Evolutionary conservation across 768 basidiomycete genomes (phyloP).

Genomic region (Candolleomyces aberdarensis): DNA sequence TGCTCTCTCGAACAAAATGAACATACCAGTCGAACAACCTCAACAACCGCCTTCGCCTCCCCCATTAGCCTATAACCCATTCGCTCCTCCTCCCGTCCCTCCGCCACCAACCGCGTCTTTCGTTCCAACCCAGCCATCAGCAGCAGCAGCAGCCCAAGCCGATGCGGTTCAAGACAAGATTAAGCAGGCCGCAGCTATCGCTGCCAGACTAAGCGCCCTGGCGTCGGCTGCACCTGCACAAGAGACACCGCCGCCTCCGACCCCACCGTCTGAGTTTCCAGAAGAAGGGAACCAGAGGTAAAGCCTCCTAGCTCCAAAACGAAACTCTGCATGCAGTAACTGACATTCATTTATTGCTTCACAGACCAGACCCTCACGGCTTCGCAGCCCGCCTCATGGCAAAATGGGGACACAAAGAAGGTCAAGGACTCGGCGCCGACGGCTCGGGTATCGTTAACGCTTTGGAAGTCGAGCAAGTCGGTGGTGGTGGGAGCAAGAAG

Average conservation of each 20-base stretch:
- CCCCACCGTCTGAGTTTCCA: slow-evolving; percentile 28
- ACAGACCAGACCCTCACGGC: slow-evolving; percentile 58
- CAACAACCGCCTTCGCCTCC: slow-evolving; percentile 44
- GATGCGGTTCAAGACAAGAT: slow-evolving; percentile 59
- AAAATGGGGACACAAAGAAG: slow-evolving; percentile 95
- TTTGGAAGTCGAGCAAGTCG: slow-evolving; percentile 72
- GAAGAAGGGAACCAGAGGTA: slow-evolving; percentile 19
- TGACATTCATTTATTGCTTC: not conserved
- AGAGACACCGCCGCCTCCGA: slow-evolving; percentile 24
- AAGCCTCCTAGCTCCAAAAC: not conserved
- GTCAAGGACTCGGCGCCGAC: slow-evolving; percentile 85
- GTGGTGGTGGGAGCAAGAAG: slow-evolving; percentile 24
- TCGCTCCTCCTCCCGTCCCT: slow-evolving; percentile 59
- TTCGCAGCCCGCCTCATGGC: slow-evolving; percentile 91
- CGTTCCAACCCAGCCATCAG: not conserved
- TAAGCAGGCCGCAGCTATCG: slow-evolving; percentile 80
- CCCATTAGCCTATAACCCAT: slow-evolving; percentile 64
- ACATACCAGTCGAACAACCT: not conserved
- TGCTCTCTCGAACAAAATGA: not conserved
- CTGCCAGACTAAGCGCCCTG: slow-evolving; percentile 66
- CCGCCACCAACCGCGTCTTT: slow-evolving; percentile 51
- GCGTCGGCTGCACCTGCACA: slow-evolving; percentile 30
- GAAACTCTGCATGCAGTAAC: not conserved
- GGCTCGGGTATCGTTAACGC: slow-evolving; percentile 88
- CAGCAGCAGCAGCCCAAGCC: no score